These are phyloP conservation scores for Musa troglodytarum DNA, from an alignment of 176 grass and related monocot species.

Conservation along the genomic window DNA sequence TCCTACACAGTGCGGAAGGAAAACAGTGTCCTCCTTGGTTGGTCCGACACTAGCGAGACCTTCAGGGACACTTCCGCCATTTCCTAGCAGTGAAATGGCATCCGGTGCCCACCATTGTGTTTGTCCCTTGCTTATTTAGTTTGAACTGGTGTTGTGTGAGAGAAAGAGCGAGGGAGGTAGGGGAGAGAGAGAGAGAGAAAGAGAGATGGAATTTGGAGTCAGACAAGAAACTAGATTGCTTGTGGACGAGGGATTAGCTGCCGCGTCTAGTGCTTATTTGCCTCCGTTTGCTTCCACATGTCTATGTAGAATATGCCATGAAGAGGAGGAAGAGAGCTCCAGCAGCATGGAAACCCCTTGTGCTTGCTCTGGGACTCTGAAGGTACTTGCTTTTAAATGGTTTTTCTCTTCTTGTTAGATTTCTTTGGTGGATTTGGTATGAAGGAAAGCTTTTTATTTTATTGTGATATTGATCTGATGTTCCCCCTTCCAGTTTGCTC, in stretches of 20 bases:
- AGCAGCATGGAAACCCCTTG: slow-evolving; percentile 70
- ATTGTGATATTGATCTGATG: neutral
- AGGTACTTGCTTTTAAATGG: slow-evolving; percentile 27
- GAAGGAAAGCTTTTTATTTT: neutral
- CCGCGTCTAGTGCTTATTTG: neutral
- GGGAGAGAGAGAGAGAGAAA: neutral
- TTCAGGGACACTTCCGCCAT: too few species aligned
- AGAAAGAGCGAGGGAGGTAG: neutral
- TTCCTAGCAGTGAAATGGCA: too few species aligned
- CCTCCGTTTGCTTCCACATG: slow-evolving; percentile 26
- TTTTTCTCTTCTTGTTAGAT: neutral
- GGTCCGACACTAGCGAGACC: neutral
- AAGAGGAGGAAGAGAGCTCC: slow-evolving; percentile 44
- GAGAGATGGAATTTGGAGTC: slow-evolving; percentile 9
- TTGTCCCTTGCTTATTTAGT: neutral
- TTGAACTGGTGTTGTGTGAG: neutral
- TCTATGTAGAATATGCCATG: slow-evolving; percentile 84
- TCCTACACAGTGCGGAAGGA: neutral
- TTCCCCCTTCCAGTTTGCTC: slow-evolving; percentile 47
- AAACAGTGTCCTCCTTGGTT: neutral
- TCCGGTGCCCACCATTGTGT: neutral
- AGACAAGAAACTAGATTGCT: slow-evolving; percentile 14
- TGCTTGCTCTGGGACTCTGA: slow-evolving; percentile 65
- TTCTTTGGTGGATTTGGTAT: neutral
- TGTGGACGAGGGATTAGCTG: neutral